Base-by-base conservation (phyloP, 495 filamentous ascomycete genomes). In the Annulohypoxylon moriforme region DNA sequence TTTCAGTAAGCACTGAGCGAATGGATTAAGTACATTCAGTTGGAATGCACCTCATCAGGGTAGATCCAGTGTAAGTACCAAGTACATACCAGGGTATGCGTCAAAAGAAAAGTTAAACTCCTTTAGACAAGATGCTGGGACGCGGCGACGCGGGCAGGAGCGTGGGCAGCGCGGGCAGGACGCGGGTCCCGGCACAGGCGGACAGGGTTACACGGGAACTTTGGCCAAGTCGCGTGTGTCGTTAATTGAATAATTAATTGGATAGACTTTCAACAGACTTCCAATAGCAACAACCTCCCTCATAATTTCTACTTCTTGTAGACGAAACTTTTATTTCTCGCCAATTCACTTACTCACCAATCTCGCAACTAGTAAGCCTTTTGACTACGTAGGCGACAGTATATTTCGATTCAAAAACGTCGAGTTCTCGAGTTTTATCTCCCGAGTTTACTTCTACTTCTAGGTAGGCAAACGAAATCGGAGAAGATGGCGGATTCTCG, bases 401-500 rank as follows among this genome's bases (percentile, higher is more conserved):
- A 20, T 20, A 44, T 18, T 18, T 8, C 40, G n/a, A 4, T 18
- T 18, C 6, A 24, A 49, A 4, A 22, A 13, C 9, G 24, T 49
- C 46, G 20, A 20, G 46, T 49, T 22, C 16, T 56, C n/a, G n/a
- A n/a, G 13, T 18, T 27, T 33, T 11, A 13, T 33, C 16, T 20
- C n/a, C n/a, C n/a, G 16, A 20, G 4, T 18, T 9, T 44, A 14
- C n/a, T 13, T 42, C 38, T 16, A 16, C 38, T 42, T 42, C 6
- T 9, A 36, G 33, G 40, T 27, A 22, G 38, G 8, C 22, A 24
- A 11, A 47, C 13, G 1, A n/a, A 24, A 40, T 14, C 38, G n/a
- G 7, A 56, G 14, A 69, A 70, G 40, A 77, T 77, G 76, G 76
- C 65, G 33, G 76, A 76, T 38, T 76, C 76, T 57, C 77, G 78